These are phyloP conservation scores for Carex scoparia DNA, from an alignment of 176 grass and related monocot species.

Conservation along the genomic window DNA sequence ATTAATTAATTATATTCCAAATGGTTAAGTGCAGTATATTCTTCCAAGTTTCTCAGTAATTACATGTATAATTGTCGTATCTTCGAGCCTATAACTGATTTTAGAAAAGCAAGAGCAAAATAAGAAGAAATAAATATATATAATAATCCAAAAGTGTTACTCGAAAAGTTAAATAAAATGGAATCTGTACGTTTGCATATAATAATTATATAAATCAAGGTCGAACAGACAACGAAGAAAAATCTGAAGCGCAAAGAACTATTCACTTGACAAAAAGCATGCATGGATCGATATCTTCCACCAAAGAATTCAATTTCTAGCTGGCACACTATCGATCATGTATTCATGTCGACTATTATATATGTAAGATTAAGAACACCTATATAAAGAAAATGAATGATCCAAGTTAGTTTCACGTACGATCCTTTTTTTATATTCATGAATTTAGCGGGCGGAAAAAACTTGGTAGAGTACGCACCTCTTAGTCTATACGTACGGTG, in stretches of 20 bases:
- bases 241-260: conserved; percentile 16
- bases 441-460: background rate
- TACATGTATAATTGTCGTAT: background rate
- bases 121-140: background rate
- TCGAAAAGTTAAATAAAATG: background rate
- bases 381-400: background rate
- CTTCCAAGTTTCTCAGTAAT: background rate
- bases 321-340: background rate
- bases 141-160: background rate
- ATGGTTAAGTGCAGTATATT: background rate
- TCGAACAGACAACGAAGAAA: conserved; percentile 35
- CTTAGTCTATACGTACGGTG: background rate
- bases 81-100: background rate
- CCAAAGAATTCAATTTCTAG: conserved; percentile 3
- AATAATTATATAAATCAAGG: background rate
- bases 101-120: background rate
- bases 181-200: background rate
- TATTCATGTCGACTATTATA: background rate
- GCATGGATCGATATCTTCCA: conserved; percentile 25
- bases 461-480: background rate
- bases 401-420: background rate
- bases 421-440: background rate
- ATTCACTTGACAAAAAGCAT: conserved; percentile 29
- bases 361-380: conserved; percentile 3
- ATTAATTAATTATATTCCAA: background rate